phyloP scores from a whole-genome alignment of 441 rosid species.

The Eruca vesicaria region DNA sequence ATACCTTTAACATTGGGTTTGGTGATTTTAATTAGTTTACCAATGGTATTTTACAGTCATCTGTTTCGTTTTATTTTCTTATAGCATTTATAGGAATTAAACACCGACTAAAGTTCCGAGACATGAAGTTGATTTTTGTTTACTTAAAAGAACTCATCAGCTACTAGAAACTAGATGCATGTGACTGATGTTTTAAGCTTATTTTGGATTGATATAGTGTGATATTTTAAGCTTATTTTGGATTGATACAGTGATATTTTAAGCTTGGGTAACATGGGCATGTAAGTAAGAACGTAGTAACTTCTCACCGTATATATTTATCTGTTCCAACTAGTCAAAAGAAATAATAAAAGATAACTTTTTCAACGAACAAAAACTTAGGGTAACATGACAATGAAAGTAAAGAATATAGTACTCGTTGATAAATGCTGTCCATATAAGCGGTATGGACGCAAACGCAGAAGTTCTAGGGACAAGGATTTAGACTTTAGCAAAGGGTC shows the following conservation, averaged over 20 bases:
- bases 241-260: background rate
- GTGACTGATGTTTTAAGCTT: conserved; percentile 4
- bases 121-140: background rate
- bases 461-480: background rate
- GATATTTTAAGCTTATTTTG: background rate
- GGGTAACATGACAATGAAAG: conserved; percentile 12
- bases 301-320: background rate
- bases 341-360: background rate
- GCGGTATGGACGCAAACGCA: conserved; percentile 28
- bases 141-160: background rate
- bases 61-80: background rate
- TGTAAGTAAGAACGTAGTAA: conserved; percentile 6
- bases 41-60: background rate
- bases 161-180: conserved; percentile 7
- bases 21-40: background rate
- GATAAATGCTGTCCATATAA: background rate
- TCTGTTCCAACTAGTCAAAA: conserved; percentile 1
- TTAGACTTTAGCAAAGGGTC: background rate
- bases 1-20: background rate
- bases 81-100: background rate
- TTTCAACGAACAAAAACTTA: background rate
- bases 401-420: conserved; percentile 3
- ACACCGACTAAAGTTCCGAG: background rate
- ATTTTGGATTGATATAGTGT: background rate
- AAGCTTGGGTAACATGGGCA: conserved; percentile 24